Conservation (phyloP, 805 yeast species). For the Candida glaebosa region DNA sequence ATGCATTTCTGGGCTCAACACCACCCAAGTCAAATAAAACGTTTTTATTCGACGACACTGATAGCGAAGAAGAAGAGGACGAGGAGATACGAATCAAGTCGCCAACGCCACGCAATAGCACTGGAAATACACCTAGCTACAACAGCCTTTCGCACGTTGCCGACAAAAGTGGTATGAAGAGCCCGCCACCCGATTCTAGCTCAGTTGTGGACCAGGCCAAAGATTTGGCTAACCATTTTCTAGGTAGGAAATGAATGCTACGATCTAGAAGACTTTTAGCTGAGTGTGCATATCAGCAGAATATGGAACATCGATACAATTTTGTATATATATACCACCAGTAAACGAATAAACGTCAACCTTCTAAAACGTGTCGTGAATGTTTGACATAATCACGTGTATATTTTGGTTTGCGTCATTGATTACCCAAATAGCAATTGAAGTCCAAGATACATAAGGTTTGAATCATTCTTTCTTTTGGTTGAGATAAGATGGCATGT, state of each 20-base stretch:
- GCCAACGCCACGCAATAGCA: conserved; percentile 6
- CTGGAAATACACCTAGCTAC: conserved; percentile 28
- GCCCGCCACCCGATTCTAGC: conserved; percentile 24
- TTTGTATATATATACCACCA: neutral
- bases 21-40: conserved; percentile 18
- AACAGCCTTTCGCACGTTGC: conserved; percentile 52
- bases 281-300: neutral
- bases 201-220: conserved; percentile 33
- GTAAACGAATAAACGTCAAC: too few species aligned
- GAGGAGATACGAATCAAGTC: conserved; percentile 22
- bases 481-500: conserved; percentile 1
- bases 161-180: conserved; percentile 36
- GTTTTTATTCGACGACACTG: conserved; percentile 36
- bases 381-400: neutral
- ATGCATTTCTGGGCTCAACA: conserved; percentile 36
- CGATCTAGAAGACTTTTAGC: neutral
- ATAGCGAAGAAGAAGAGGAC: conserved; percentile 33
- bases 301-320: neutral
- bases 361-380: too few species aligned
- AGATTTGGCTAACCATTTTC: conserved; percentile 31
- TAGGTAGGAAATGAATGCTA: conserved; percentile 14
- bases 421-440: neutral
- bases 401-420: neutral
- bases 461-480: neutral
- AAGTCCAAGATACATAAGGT: too few species aligned